Conservation (phyloP, 2,329 filamentous ascomycete genomes). For the Cladosporium sp. region DNA sequence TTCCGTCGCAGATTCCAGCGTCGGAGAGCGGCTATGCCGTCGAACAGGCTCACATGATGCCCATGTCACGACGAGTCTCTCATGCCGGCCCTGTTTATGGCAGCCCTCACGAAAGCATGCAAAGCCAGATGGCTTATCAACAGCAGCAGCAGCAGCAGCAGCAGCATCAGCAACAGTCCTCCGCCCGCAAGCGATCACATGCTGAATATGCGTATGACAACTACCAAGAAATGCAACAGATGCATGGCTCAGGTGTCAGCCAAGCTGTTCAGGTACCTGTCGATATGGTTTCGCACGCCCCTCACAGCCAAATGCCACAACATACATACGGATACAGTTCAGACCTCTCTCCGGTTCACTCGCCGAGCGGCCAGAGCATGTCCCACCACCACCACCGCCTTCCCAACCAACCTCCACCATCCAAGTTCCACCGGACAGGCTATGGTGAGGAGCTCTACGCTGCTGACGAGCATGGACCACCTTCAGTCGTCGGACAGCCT, state of each 20-base stretch:
- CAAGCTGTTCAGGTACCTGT: slow-evolving; percentile 40
- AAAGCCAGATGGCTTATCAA: slow-evolving; percentile 19
- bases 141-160: slow-evolving; percentile 18
- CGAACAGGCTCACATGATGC: slow-evolving; percentile 33
- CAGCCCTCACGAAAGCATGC: slow-evolving; percentile 21
- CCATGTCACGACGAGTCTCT: slow-evolving; percentile 23
- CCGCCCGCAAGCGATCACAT: slow-evolving; percentile 47
- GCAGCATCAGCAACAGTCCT: slow-evolving; percentile 21
- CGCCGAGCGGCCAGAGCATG: slow-evolving; percentile 3
- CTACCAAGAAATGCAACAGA: slow-evolving; percentile 42
- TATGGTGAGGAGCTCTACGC: slow-evolving; percentile 52
- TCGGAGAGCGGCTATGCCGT: slow-evolving; percentile 33
- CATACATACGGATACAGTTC: slow-evolving; percentile 20
- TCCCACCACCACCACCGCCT: slow-evolving; percentile 78
- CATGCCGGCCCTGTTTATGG: slow-evolving; percentile 13
- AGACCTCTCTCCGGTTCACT: slow-evolving; percentile 8
- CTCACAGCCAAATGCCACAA: slow-evolving; percentile 29
- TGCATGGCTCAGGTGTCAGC: slow-evolving; percentile 37
- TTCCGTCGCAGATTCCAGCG: slow-evolving; percentile 34
- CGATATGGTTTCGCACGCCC: slow-evolving; percentile 41
- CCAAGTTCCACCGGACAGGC: slow-evolving; percentile 65
- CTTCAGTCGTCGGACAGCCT: slow-evolving; percentile 81
- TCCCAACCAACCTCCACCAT: slow-evolving; percentile 70
- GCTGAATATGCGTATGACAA: slow-evolving; percentile 44
- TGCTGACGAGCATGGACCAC: slow-evolving; percentile 57